Percentiles rank a stretch among this genome's conserved stretches.
Evolutionary conservation across 2,329 filamentous ascomycete genomes (phyloP).

Genomic region (Monilinia fructigena): DNA sequence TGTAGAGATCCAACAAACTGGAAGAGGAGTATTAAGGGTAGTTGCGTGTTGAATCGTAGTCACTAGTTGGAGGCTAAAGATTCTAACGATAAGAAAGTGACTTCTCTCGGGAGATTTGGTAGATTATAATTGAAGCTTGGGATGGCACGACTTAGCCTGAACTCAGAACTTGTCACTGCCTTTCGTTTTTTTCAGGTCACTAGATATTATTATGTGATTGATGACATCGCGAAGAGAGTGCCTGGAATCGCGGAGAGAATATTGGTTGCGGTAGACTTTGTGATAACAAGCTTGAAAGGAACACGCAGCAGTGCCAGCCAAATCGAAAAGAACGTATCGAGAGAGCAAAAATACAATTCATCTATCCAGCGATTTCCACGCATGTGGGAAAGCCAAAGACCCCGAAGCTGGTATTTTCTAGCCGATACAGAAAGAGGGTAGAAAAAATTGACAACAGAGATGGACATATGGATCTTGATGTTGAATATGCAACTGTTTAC

Average conservation of each 20-base stretch:
- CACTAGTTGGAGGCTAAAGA: not conserved
- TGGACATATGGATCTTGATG: not conserved
- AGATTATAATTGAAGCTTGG: not conserved
- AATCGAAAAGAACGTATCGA: not conserved
- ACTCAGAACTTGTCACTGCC: not conserved
- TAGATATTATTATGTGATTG: too few relatives aligned
- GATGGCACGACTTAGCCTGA: not conserved
- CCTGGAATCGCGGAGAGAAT: too few relatives aligned
- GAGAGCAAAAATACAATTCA: not conserved
- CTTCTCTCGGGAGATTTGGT: not conserved
- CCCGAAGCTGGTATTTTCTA: not conserved
- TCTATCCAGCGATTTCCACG: not conserved
- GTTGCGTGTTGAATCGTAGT: not conserved
- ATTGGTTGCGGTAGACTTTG: not conserved
- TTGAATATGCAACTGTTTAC: conserved; percentile 6
- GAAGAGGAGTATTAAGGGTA: not conserved
- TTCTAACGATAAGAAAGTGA: not conserved
- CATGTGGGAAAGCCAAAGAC: not conserved
- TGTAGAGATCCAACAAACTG: not conserved
- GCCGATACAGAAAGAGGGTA: not conserved
- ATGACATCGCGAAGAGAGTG: not conserved
- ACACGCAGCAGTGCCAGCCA: too few relatives aligned
- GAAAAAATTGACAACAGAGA: not conserved
- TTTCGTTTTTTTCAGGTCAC: not conserved
- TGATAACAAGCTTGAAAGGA: not conserved